These are phyloP conservation scores for Coffea humblotiana DNA, from an alignment of 305 asterid species.

Conservation along the genomic window DNA sequence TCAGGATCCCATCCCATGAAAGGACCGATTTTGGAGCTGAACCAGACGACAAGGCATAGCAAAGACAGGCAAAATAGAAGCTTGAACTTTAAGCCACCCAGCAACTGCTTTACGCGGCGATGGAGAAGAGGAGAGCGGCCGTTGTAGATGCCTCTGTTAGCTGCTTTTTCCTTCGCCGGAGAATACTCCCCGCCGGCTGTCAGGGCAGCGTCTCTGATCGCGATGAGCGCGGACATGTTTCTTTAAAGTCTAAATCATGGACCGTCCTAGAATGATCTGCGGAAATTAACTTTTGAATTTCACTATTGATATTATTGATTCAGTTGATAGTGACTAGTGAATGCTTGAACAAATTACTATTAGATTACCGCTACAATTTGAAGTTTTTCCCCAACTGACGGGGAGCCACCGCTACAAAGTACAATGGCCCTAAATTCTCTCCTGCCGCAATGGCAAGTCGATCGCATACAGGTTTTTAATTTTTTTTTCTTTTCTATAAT, in stretches of 20 bases:
- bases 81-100: slow-evolving; percentile 46
- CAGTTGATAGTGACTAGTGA: neutral
- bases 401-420: too few relatives aligned
- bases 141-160: slow-evolving; percentile 47
- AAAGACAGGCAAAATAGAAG: slow-evolving; percentile 36
- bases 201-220: slow-evolving; percentile 46
- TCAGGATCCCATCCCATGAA: slow-evolving; percentile 61
- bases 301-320: too few relatives aligned
- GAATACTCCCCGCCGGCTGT: slow-evolving; percentile 51
- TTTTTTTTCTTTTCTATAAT: too few relatives aligned
- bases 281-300: too few relatives aligned
- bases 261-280: neutral
- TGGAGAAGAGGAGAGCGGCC: slow-evolving; percentile 50
- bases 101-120: slow-evolving; percentile 43
- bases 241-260: slow-evolving; percentile 18
- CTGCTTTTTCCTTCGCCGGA: slow-evolving; percentile 59
- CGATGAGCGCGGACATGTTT: slow-evolving; percentile 51
- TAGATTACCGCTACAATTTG: too few relatives aligned
- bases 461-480: too few relatives aligned
- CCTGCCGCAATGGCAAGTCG: too few relatives aligned
- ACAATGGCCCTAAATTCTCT: too few relatives aligned
- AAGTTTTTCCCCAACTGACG: too few relatives aligned
- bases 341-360: too few relatives aligned
- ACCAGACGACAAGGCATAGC: slow-evolving; percentile 28
- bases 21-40: slow-evolving; percentile 39